Conservation (phyloP, 164 flowering plant species). For the Tinospora cordifolia region DNA sequence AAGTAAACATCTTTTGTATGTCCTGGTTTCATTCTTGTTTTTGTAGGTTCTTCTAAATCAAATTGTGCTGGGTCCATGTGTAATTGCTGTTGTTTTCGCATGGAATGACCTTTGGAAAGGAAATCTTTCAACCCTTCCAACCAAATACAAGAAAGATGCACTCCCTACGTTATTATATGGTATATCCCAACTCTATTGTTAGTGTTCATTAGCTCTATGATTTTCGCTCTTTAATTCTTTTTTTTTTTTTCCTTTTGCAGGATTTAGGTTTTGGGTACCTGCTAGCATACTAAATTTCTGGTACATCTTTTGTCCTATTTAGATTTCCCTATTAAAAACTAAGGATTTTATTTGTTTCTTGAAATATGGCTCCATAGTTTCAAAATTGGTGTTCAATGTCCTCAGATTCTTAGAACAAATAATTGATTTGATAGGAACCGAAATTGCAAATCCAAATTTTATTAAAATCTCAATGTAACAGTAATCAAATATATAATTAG, state of each 20-base stretch:
- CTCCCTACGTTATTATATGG: conserved; percentile 75
- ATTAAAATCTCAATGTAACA: too few relatives aligned
- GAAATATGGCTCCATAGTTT: neutral
- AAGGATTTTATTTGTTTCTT: too few relatives aligned
- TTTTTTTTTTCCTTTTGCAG: conserved; percentile 20
- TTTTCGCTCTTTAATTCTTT: conserved; percentile 2
- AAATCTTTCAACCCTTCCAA: conserved; percentile 72
- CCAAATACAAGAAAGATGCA: conserved; percentile 74
- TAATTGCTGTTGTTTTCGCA: conserved; percentile 89
- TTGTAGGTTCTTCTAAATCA: conserved; percentile 79
- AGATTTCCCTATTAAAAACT: neutral
- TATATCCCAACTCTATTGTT: conserved; percentile 19
- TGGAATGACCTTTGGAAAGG: conserved; percentile 92
- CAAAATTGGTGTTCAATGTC: neutral
- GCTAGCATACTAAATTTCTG: conserved; percentile 76
- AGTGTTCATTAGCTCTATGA: neutral
- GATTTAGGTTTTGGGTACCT: conserved; percentile 44
- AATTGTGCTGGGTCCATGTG: conserved; percentile 77
- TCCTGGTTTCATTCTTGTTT: conserved; percentile 6
- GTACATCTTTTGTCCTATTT: conserved; percentile 29
- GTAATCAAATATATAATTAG: too few relatives aligned
- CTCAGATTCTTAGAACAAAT: neutral
- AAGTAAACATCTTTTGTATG: neutral
- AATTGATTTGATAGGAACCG: neutral
- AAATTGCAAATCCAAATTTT: too few relatives aligned